Percentiles rank a stretch among this genome's conserved stretches.
phyloP scores from a whole-genome alignment of 305 asterid genomes.

The Fraxinus floribunda region DNA sequence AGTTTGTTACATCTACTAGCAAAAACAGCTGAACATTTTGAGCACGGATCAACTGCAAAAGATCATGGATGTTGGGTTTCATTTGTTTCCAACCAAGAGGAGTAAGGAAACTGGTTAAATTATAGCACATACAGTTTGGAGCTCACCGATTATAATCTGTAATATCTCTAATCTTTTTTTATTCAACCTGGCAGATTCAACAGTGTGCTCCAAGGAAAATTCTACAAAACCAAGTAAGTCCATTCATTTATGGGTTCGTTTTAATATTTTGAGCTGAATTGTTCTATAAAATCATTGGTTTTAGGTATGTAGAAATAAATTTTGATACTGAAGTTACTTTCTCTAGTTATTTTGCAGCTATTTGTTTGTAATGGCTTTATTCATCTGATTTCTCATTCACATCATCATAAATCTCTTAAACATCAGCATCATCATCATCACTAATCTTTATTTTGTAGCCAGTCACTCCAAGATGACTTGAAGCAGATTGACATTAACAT shows the following conservation, averaged over 20 bases:
- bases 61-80: background rate
- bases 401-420: background rate
- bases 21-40: background rate
- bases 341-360: background rate
- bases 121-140: background rate
- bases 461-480: background rate
- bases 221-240: background rate
- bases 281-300: background rate
- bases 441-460: background rate
- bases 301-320: background rate
- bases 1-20: background rate
- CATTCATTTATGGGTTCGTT: background rate
- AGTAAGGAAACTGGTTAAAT: background rate
- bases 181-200: background rate
- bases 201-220: background rate
- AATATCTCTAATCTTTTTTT: too few species aligned
- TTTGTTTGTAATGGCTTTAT: background rate
- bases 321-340: background rate
- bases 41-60: background rate
- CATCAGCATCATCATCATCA: background rate
- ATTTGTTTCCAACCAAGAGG: background rate
- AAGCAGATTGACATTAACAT: too few species aligned
- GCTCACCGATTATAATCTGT: background rate
- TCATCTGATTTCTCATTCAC: background rate
- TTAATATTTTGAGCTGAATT: background rate